These are phyloP conservation scores for Xanthoconium stramineum DNA, from an alignment of 768 basidiomycete species.

Conservation along the genomic window DNA sequence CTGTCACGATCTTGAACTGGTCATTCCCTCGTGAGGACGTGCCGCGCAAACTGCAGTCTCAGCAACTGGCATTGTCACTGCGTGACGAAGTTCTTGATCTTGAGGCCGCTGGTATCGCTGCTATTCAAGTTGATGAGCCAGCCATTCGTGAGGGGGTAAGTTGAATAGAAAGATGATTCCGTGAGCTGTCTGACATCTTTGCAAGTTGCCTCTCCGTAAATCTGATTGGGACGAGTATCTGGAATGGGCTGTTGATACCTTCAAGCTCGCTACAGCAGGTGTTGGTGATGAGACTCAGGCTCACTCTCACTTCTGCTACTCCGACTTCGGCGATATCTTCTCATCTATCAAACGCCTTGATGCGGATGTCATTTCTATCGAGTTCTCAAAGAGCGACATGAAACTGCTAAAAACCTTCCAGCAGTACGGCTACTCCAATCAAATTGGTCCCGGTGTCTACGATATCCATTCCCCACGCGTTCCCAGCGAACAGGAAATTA, in stretches of 20 bases:
- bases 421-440: conserved; percentile 92
- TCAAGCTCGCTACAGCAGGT: conserved; percentile 96
- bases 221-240: conserved; percentile 96
- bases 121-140: conserved; percentile 99
- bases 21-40: conserved; percentile 99
- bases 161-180: conserved; percentile 11
- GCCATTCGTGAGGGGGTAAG: conserved; percentile 97
- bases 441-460: conserved; percentile 97
- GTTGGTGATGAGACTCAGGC: conserved; percentile 93
- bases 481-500: conserved; percentile 89
- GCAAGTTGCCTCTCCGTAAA: conserved; percentile 89
- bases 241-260: conserved; percentile 98
- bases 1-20: conserved; percentile 99
- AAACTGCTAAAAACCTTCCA: conserved; percentile 96
- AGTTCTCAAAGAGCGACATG: conserved; percentile 98
- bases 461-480: conserved; percentile 99
- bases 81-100: conserved; percentile 98
- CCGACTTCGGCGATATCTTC: conserved; percentile 99
- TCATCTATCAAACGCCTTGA: conserved; percentile 94
- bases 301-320: conserved; percentile 99
- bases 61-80: conserved; percentile 96
- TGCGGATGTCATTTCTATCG: conserved; percentile 98
- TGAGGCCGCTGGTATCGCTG: conserved; percentile 92
- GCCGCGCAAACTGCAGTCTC: conserved; percentile 92
- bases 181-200: not conserved